Conservation (phyloP, 148 eudicot species). For the Vaccinium myrtillus region DNA sequence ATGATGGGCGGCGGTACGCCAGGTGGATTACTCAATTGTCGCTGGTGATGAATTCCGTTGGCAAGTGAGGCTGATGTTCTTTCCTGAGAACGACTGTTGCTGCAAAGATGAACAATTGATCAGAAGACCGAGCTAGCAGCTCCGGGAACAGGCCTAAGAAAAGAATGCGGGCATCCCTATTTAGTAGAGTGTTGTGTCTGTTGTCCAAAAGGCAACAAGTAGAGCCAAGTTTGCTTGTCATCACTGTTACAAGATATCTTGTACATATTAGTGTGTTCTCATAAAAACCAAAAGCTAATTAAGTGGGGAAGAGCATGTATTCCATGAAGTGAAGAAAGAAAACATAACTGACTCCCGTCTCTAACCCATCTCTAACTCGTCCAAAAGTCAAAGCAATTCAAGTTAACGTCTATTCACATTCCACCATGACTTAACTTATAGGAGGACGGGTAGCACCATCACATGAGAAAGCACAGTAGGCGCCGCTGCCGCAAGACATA, state of each 20-base stretch:
- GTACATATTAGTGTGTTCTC: background rate
- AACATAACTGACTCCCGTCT: background rate
- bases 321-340: background rate
- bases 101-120: conserved; percentile 8
- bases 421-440: background rate
- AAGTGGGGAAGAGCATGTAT: background rate
- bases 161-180: background rate
- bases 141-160: conserved; percentile 5
- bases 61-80: conserved; percentile 24
- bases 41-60: conserved; percentile 23
- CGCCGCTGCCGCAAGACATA: background rate
- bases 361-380: background rate
- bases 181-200: background rate
- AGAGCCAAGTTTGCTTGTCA: background rate
- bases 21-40: conserved; percentile 18
- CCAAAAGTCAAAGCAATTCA: background rate
- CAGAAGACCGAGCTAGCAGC: conserved; percentile 8
- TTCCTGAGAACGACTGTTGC: conserved; percentile 22
- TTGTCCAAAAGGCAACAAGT: no score
- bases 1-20: conserved; percentile 19
- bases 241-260: background rate
- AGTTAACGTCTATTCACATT: background rate
- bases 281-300: conserved; percentile 2
- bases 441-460: background rate
- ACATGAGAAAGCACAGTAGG: background rate